Base-by-base conservation (phyloP, 352 stramenopile species). In the Lagenidium giganteum region DNA sequence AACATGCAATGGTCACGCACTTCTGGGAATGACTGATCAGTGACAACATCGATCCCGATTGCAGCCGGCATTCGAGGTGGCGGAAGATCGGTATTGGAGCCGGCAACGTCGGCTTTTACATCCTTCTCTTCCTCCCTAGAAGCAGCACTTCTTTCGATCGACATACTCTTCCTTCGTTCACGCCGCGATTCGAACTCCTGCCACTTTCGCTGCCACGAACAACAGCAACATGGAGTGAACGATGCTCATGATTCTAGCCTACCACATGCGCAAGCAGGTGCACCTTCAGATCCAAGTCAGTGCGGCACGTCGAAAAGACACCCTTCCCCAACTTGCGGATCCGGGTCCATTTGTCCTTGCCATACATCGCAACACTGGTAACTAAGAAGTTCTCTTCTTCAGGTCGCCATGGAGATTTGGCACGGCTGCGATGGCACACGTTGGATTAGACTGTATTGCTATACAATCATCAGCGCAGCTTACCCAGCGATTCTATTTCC, bases 221-320 rank as follows among this genome's bases (percentile, higher is more conserved):
- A 9, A n/a, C 4, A n/a, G 12, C 27, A 21, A 42, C 20, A 13
- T n/a, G 23, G 12, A 42, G 13, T 30, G 11, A 42, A 8, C 20
- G 23, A 20, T 5, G 12, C 16, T 9, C 7, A 47, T 27, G 34
- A 41, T 9, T 24, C 5, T 23, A 44, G 23, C 21, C 26, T 13
- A 44, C n/a, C 16, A 12, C 14, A 18, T 22, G 23, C 16, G 8
- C 17, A 5, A 22, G n/a, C 13, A 12, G 16, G 24, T 29, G 4
- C 8, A 84, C 71, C 67, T 87, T 87, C 18, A 87, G 53, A 42
- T 87, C 71, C 11, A 80, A 58, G 25, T 85, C 83, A 0, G 67
- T 87, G 23, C 75, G 57, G 29, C 74, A 67, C 1, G 2, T 26
- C 7, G 51, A 53, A 48, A 87, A 87, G 2, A 85, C 50, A 5